Conservation (phyloP, 2,329 filamentous ascomycete species). For the Fusarium sublunatum region DNA sequence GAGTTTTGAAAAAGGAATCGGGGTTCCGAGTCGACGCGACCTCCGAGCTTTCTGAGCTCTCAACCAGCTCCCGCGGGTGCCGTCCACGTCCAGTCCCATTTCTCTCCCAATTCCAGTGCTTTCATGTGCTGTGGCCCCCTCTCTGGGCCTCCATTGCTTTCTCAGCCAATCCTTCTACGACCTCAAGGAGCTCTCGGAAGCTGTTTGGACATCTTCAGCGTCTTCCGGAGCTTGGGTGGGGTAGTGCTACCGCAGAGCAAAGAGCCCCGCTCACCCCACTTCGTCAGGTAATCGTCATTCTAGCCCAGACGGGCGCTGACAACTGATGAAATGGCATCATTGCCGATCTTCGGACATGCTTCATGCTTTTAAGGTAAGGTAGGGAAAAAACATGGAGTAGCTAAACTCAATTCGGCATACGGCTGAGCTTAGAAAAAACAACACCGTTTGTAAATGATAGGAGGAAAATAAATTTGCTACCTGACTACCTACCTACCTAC, state of each 20-base stretch:
- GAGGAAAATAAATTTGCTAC: too few relatives aligned
- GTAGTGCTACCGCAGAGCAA: slow-evolving; percentile 16
- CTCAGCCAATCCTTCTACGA: slow-evolving; percentile 30
- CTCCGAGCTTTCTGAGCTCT: slow-evolving; percentile 28
- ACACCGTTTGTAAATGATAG: too few relatives aligned
- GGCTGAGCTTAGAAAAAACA: too few relatives aligned
- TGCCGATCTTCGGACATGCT: slow-evolving; percentile 38
- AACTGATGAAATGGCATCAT: slow-evolving; percentile 45
- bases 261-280: slow-evolving; percentile 43
- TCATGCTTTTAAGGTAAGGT: background rate
- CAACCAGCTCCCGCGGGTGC: slow-evolving; percentile 7
- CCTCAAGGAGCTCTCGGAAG: slow-evolving; percentile 28
- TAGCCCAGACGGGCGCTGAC: slow-evolving; percentile 36
- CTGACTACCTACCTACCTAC: too few relatives aligned
- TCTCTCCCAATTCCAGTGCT: background rate
- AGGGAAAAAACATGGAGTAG: too few relatives aligned
- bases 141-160: background rate
- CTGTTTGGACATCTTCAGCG: slow-evolving; percentile 26
- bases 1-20: slow-evolving; percentile 44
- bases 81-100: background rate
- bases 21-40: slow-evolving; percentile 39
- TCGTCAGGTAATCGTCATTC: slow-evolving; percentile 43
- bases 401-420: too few relatives aligned
- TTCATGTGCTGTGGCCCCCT: slow-evolving; percentile 11
- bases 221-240: slow-evolving; percentile 34